Evolutionary conservation across 1,139 yeast genomes (phyloP).

Genomic region (Geotrichum bryndzae): DNA sequence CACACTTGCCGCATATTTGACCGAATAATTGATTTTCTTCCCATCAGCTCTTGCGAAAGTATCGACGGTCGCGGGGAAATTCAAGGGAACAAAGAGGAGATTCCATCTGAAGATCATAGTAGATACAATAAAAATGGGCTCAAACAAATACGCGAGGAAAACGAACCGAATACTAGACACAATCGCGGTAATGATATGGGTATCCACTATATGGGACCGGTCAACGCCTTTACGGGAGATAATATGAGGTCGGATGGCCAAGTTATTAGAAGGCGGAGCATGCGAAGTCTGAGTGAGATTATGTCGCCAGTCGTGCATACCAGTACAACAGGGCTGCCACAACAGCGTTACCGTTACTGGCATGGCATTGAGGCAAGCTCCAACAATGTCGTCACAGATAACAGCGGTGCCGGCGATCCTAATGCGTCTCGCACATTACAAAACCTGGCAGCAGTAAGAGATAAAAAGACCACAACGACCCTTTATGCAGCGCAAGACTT

Average conservation of each 20-base stretch:
- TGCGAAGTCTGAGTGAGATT: conserved; percentile 8
- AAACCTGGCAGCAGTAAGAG: neutral
- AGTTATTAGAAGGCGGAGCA: neutral
- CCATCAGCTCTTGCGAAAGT: conserved; percentile 4
- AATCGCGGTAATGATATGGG: neutral
- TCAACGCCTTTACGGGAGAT: neutral
- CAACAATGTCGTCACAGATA: conserved; percentile 4
- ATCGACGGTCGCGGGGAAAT: neutral
- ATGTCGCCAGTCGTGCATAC: conserved; percentile 3
- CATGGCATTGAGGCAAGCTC: conserved; percentile 27
- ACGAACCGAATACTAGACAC: too few relatives aligned
- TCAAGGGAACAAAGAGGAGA: neutral
- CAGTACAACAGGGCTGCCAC: neutral
- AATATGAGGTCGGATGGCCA: neutral
- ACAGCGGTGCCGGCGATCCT: too few relatives aligned
- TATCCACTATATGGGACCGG: neutral
- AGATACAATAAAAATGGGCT: neutral
- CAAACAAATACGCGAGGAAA: neutral
- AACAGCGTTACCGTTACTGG: neutral
- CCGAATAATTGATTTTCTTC: conserved; percentile 18
- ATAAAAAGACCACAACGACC: neutral
- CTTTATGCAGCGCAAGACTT: neutral
- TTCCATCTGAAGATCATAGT: neutral
- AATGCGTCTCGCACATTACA: neutral
- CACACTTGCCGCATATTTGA: conserved; percentile 12